Evolutionary conservation across 208 protist genomes (phyloP).

Genomic region (Wallacemonas collosoma): DNA sequence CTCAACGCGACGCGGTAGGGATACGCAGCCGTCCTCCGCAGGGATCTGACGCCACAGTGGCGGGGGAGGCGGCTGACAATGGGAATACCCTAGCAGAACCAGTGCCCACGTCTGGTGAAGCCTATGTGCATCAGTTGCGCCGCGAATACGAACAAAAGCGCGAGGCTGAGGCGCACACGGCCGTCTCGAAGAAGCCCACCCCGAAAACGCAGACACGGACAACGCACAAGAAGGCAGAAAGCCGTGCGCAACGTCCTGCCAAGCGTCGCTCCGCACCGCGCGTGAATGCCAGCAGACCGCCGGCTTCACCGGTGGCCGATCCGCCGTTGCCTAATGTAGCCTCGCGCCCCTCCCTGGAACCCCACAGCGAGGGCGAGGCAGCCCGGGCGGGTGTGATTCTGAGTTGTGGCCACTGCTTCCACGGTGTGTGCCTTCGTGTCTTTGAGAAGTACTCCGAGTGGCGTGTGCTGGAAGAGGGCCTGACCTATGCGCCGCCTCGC

Average conservation of each 20-base stretch:
- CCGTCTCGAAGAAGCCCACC: background rate
- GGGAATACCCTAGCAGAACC: no score
- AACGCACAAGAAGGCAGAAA: background rate
- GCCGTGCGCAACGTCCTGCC: no score
- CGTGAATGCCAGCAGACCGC: no score
- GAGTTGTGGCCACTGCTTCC: conserved; percentile 87
- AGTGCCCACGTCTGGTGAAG: conserved; percentile 22
- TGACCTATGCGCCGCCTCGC: conserved; percentile 23
- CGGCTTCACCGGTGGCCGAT: no score
- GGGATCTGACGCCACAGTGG: no score
- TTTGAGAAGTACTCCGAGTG: conserved; percentile 79
- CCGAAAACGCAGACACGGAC: conserved; percentile 2
- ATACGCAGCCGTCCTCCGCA: no score
- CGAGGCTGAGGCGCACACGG: background rate
- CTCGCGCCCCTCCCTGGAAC: background rate
- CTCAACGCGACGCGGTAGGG: background rate
- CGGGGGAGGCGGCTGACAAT: no score
- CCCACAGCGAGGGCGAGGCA: background rate
- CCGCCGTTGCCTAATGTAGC: no score
- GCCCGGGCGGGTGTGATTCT: conserved; percentile 57
- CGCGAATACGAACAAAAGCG: conserved; percentile 44
- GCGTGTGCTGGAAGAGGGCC: conserved; percentile 28
- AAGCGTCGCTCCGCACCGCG: no score
- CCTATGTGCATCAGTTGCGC: conserved; percentile 34
- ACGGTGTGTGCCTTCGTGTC: conserved; percentile 63